Base-by-base conservation (phyloP, 805 yeast species). In the Cyberlindnera suaveolens region DNA sequence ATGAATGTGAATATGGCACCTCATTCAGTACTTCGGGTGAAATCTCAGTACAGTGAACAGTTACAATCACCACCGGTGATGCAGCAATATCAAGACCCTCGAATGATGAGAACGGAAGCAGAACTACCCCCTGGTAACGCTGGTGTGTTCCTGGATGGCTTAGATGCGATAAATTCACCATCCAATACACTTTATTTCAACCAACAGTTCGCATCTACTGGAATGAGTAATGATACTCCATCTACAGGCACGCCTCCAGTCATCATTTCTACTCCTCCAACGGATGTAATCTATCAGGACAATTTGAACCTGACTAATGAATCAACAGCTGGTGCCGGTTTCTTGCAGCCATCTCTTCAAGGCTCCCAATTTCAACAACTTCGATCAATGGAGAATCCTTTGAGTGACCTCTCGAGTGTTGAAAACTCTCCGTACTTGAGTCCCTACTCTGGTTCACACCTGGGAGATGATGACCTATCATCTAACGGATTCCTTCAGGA, bases 331-430 rank as follows among this genome's bases (percentile, higher is more conserved):
- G 27, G 4, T 23, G 11, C 18, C 19, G 40, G 44, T 33, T 48
- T 42, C 33, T 33, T 53, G 7, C 49, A 48, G 17, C 46, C 51
- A 5, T 34, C 18, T 18, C 26, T 47, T 43, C 45, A 50, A 9
- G 30, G 47, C 1, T 26, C 45, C 10, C 43, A 46, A 5, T 53
- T 55, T 41, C 51, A 47, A 10, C 52, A 49, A 11, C 41, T 46
- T 18, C 51, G 52, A 15, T 18, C 40, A 9, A 39, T 48, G 1
- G 40, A 39, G 3, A 35, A 37, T 14, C 47, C 47, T 3, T 9
- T 48, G n/a, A 52, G 56, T 41, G 62, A 57, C 13, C n/a, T 52
- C 1, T 56, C 61, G 1, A 52, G 57, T 2, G 60, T 47, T 9
- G 46, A 49, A 10, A 52, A 50, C 26, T 57, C 62, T 0, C 62